Evolutionary conservation across 1,284 basidiomycete species (phyloP).

Genomic region (Sanghuangporus sanghuang): DNA sequence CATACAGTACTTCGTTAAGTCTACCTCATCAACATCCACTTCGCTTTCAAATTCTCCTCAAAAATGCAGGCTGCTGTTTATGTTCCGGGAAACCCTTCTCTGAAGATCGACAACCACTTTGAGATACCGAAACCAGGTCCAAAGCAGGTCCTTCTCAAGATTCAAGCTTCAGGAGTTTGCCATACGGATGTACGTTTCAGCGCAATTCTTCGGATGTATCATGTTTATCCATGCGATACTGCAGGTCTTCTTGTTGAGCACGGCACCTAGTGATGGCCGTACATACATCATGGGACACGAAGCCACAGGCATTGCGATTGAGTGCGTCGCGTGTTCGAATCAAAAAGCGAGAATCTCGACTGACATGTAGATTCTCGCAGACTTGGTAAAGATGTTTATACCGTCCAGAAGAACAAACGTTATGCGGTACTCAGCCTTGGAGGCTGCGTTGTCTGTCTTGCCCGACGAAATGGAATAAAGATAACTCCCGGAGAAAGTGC

Average conservation of each 20-base stretch:
- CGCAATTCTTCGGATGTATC: neutral
- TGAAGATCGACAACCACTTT: constrained; percentile 18
- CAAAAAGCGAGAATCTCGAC: neutral
- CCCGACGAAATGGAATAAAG: neutral
- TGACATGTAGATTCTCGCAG: neutral
- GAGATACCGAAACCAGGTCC: constrained; percentile 22
- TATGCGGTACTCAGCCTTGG: constrained; percentile 1
- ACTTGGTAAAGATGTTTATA: neutral
- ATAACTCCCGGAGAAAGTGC: neutral
- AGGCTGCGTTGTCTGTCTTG: neutral
- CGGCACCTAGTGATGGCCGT: constrained; percentile 19
- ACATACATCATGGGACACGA: constrained; percentile 28
- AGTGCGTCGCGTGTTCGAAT: constrained; percentile 15
- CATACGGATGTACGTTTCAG: constrained; percentile 22
- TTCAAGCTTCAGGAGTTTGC: constrained; percentile 26
- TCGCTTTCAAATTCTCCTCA: neutral
- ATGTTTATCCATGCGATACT: neutral
- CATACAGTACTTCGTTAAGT: neutral
- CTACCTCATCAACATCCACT: neutral
- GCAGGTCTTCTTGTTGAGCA: constrained; percentile 19
- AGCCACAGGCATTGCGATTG: constrained; percentile 21
- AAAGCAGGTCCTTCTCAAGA: constrained; percentile 26
- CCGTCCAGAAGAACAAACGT: neutral
- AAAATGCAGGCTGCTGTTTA: constrained; percentile 22
- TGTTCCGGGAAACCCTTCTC: constrained; percentile 18